Percentiles rank a stretch among this genome's conserved stretches.
phyloP scores from a whole-genome alignment of 78 protist genomes.

The Dictyostelium firmibasis region DNA sequence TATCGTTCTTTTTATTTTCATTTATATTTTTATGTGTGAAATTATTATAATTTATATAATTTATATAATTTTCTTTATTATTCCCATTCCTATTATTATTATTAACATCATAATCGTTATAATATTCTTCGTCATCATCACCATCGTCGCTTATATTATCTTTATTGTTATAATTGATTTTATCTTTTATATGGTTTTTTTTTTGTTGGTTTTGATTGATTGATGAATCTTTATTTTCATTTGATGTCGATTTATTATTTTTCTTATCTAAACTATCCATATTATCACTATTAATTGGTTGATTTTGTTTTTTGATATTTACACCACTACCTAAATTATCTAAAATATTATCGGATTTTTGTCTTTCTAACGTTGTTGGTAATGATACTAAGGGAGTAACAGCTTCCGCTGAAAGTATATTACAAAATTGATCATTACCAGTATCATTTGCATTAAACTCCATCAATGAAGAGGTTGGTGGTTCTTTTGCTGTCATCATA shows the following conservation, averaged over 20 bases:
- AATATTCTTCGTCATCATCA: not conserved
- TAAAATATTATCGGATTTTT: not conserved
- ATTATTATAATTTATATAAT: not conserved
- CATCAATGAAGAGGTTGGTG: not conserved
- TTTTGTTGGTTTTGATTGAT: not conserved
- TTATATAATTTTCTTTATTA: not conserved
- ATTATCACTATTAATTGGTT: not conserved
- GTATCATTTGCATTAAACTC: not conserved
- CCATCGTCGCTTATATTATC: not conserved
- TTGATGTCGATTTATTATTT: not conserved
- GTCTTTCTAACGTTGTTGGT: slow-evolving; percentile 14
- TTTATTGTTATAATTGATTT: not conserved
- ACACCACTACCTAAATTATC: not conserved
- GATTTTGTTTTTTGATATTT: not conserved
- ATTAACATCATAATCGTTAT: not conserved
- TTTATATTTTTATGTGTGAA: not conserved
- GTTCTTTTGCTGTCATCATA: slow-evolving; percentile 40
- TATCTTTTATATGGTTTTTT: not conserved
- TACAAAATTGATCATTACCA: slow-evolving; percentile 17
- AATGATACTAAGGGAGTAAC: slow-evolving; percentile 73
- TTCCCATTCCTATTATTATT: not conserved
- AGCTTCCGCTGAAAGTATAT: slow-evolving; percentile 62
- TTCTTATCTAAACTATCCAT: not conserved
- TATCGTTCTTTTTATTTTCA: not conserved
- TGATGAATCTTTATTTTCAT: not conserved